Evolutionary conservation across 1,284 basidiomycete species (phyloP), one percentile per base, ranked within the genome.

Genomic region (Phlebopus sp.): DNA sequence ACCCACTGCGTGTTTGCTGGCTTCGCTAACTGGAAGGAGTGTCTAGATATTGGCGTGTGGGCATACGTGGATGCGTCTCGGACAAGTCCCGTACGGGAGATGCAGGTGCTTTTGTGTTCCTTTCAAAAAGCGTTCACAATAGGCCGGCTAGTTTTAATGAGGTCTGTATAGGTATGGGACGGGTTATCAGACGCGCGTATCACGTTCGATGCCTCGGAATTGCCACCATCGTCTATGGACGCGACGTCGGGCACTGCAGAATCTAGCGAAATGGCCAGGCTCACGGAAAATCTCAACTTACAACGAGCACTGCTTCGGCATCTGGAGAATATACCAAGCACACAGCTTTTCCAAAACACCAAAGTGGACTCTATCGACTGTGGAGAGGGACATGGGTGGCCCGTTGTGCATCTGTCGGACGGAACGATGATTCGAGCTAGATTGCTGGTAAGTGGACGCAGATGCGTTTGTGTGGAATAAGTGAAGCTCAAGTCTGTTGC

Each of bases 251-350:
- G 21, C 47, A 38, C 49, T 25, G 43, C 64, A 15, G 50, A 66
- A 47, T 60, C 68, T n/a, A 69, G 37, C 23, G 65, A 80, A 48
- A 90, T 97, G 82, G 84, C 92, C 7, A 79, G 81, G 34, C 74
- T 97, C 61, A 91, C 87, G 0, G 94, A 97, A 67, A 96, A 94
- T 62, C 73, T 93, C 38, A 97, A 97, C 62, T 74, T 97, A 2
- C 95, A 97, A 68, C 81, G 86, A 5, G 91, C 81, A 0, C 78
- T 93, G 19, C 73, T 96, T 17, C 74, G 74, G 1, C 76, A 77
- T 55, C 69, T 91, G 3, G 68, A 72, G 4, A 56, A 55, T 8
- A 53, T 69, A 10, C 69, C 75, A 2, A 59, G 67, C 13, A 68
- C 90, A 1, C 65, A 79, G 32, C 55, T 93, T 2, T 56, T 83